These are phyloP conservation scores for Leptomonas pyrrhocoris DNA, from an alignment of 208 protist genomes.

Conservation along the genomic window DNA sequence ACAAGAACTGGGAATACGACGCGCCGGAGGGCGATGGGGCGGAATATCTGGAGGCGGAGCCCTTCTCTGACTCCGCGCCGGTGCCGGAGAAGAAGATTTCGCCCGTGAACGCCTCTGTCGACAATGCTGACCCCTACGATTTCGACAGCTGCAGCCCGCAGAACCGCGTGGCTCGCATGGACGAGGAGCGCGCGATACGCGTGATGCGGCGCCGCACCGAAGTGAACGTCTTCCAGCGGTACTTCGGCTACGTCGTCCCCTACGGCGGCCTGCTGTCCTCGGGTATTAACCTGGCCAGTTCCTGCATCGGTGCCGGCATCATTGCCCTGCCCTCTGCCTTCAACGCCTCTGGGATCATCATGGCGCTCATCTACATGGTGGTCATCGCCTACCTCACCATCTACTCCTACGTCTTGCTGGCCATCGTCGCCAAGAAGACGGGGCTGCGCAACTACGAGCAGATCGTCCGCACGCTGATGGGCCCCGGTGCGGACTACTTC, in stretches of 20 bases:
- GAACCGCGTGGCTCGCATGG: slow-evolving; percentile 12
- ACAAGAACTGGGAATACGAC: slow-evolving; percentile 29
- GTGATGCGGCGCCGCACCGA: slow-evolving; percentile 31
- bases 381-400: slow-evolving; percentile 47
- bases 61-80: neutral
- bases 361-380: slow-evolving; percentile 40
- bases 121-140: slow-evolving; percentile 29
- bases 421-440: slow-evolving; percentile 33
- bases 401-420: slow-evolving; percentile 69
- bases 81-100: neutral
- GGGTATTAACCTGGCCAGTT: slow-evolving; percentile 54
- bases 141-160: slow-evolving; percentile 14
- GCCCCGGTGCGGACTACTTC: slow-evolving; percentile 58
- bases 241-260: slow-evolving; percentile 49
- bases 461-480: slow-evolving; percentile 46
- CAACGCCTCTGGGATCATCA: slow-evolving; percentile 45
- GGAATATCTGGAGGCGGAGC: slow-evolving; percentile 34
- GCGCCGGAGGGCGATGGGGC: slow-evolving; percentile 28
- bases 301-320: slow-evolving; percentile 65
- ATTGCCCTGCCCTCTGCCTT: slow-evolving; percentile 63
- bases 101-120: neutral
- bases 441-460: slow-evolving; percentile 54
- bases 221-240: slow-evolving; percentile 27
- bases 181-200: slow-evolving; percentile 23
- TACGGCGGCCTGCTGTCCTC: slow-evolving; percentile 52